These are phyloP conservation scores for Macrophomina tecta DNA, from an alignment of 2,329 filamentous ascomycete genomes.

Conservation along the genomic window DNA sequence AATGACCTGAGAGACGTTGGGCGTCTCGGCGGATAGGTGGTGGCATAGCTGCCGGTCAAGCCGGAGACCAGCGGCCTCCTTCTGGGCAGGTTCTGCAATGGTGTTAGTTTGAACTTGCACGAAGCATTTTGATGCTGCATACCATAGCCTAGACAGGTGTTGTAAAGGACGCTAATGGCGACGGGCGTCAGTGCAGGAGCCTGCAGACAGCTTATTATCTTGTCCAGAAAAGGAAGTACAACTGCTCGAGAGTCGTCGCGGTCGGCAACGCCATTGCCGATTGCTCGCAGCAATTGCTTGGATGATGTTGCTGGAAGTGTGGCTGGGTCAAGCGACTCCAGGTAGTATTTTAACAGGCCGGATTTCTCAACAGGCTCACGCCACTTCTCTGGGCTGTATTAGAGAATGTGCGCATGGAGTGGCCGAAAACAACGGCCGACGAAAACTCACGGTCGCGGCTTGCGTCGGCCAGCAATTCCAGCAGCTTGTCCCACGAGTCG, in stretches of 20 bases:
- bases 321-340: constrained; percentile 36
- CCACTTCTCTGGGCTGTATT: constrained; percentile 40
- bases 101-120: background rate
- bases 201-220: constrained; percentile 37
- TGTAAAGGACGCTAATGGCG: constrained; percentile 50
- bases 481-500: constrained; percentile 15
- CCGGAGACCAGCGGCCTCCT: constrained; percentile 41
- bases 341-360: constrained; percentile 39
- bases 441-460: constrained; percentile 22
- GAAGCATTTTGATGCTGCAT: background rate
- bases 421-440: background rate
- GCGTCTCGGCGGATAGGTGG: constrained; percentile 36
- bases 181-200: constrained; percentile 36
- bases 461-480: constrained; percentile 24
- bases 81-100: constrained; percentile 42
- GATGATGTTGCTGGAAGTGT: constrained; percentile 33
- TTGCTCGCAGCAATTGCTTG: constrained; percentile 45
- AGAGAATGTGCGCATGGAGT: constrained; percentile 29
- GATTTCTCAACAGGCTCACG: constrained; percentile 37
- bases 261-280: constrained; percentile 47
- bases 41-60: constrained; percentile 38
- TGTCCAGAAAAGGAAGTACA: constrained; percentile 36
- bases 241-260: constrained; percentile 43
- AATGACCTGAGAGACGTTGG: constrained; percentile 40
- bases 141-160: constrained; percentile 52